These are phyloP conservation scores for Laburnicola sp. DNA, from an alignment of 2,329 filamentous ascomycete genomes.

Conservation along the genomic window DNA sequence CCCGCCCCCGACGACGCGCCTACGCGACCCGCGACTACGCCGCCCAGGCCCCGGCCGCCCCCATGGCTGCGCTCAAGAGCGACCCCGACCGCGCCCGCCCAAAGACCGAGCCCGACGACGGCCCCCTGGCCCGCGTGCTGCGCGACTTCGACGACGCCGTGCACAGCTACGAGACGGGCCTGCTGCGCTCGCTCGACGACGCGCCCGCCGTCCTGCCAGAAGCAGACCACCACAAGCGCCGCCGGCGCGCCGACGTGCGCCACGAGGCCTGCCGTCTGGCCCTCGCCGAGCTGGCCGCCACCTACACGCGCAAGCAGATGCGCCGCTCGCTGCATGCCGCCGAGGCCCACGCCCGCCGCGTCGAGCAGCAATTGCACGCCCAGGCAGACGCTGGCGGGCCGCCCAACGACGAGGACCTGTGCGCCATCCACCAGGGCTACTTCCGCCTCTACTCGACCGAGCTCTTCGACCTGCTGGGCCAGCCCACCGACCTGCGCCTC, in stretches of 20 bases:
- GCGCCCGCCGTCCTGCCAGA: not conserved
- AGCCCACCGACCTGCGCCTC: conserved; percentile 40
- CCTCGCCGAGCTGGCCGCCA: conserved; percentile 35
- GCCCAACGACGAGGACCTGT: conserved; percentile 15
- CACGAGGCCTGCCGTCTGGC: conserved; percentile 39
- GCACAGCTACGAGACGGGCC: conserved; percentile 30
- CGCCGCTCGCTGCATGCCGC: conserved; percentile 32
- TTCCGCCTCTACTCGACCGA: conserved; percentile 43
- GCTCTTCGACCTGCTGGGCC: conserved; percentile 41
- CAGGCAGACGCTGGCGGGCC: conserved; percentile 6
- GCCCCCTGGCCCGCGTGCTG: conserved; percentile 35
- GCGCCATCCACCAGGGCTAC: conserved; percentile 38
- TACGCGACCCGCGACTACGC: not conserved
- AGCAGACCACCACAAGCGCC: conserved; percentile 2
- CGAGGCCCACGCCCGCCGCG: conserved; percentile 35
- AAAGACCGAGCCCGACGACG: conserved; percentile 13
- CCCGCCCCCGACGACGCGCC: not conserved
- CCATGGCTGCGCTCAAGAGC: conserved; percentile 37
- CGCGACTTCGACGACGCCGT: conserved; percentile 41
- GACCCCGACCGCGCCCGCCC: conserved; percentile 25
- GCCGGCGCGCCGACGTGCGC: conserved; percentile 24
- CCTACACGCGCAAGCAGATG: conserved; percentile 39
- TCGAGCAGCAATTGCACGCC: conserved; percentile 35
- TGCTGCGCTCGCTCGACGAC: conserved; percentile 34
- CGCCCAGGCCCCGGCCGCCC: conserved; percentile 9